Conservation (phyloP, 306 rosid species). For the Benincasa hispida region DNA sequence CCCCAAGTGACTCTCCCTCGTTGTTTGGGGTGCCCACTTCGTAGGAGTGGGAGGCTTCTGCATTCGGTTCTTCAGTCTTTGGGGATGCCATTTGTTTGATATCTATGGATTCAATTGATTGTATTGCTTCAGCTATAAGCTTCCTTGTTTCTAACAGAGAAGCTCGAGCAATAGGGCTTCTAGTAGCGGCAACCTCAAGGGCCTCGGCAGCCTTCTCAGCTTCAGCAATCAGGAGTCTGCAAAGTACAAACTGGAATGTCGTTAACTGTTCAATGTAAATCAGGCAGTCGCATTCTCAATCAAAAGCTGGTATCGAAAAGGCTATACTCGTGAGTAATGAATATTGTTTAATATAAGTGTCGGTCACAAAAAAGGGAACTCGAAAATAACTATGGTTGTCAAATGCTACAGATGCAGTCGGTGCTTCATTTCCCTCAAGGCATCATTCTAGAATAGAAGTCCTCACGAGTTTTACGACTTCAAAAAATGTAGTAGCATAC, state of each 20-base stretch:
- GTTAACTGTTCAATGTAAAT: neutral
- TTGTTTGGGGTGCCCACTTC: slow-evolving; percentile 13
- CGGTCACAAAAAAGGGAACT: neutral
- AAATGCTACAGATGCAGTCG: neutral
- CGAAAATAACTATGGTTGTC: neutral
- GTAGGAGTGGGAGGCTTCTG: slow-evolving; percentile 11
- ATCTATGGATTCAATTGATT: slow-evolving; percentile 57
- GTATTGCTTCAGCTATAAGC: slow-evolving; percentile 89
- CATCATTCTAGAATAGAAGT: neutral
- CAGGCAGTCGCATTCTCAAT: neutral
- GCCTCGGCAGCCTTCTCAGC: slow-evolving; percentile 92
- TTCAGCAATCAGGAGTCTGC: slow-evolving; percentile 81
- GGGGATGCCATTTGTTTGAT: slow-evolving; percentile 14
- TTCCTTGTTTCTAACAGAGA: slow-evolving; percentile 76
- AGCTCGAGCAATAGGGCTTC: slow-evolving; percentile 67
- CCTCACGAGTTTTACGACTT: neutral
- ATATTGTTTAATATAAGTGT: neutral
- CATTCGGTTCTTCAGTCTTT: slow-evolving; percentile 20
- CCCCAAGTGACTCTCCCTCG: slow-evolving; percentile 5
- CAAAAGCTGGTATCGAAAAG: neutral
- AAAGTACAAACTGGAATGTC: slow-evolving; percentile 7
- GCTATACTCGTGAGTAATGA: neutral
- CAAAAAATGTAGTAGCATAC: neutral
- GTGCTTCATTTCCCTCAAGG: neutral
- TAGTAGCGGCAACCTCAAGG: slow-evolving; percentile 73